Evolutionary conservation across 768 basidiomycete species (phyloP).

Genomic region (Naganishia randhawae): DNA sequence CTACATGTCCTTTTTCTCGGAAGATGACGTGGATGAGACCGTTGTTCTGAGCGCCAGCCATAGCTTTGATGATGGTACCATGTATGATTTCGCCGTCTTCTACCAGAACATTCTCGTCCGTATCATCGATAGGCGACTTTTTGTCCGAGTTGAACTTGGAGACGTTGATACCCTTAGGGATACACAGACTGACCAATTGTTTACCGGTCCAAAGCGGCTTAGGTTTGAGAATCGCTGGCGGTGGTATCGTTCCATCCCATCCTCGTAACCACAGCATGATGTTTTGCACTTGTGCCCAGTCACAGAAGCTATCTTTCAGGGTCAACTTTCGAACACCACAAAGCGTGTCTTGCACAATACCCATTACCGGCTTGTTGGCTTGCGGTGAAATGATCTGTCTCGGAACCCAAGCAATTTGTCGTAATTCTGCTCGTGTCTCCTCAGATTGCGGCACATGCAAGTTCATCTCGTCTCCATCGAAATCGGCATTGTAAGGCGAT

Average conservation of each 20-base stretch:
- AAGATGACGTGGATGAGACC: slow-evolving; percentile 95
- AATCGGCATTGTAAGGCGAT: slow-evolving; percentile 98
- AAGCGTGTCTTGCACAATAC: slow-evolving; percentile 97
- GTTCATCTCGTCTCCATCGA: slow-evolving; percentile 99
- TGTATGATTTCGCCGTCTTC: slow-evolving; percentile 95
- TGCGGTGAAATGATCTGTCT: slow-evolving; percentile 99
- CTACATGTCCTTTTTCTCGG: slow-evolving; percentile 93
- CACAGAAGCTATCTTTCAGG: slow-evolving; percentile 87
- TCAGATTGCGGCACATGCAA: slow-evolving; percentile 99
- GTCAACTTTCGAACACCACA: slow-evolving; percentile 98
- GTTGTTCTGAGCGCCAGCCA: slow-evolving; percentile 85
- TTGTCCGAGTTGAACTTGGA: slow-evolving; percentile 57
- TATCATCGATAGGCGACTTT: slow-evolving; percentile 78
- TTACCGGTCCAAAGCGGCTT: slow-evolving; percentile 98
- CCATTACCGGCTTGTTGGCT: slow-evolving; percentile 99
- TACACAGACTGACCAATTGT: slow-evolving; percentile 84
- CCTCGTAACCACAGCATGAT: slow-evolving; percentile 96
- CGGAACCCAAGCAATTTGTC: slow-evolving; percentile 97
- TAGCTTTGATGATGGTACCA: slow-evolving; percentile 96
- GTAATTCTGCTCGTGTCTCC: slow-evolving; percentile 95
- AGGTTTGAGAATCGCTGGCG: slow-evolving; percentile 90
- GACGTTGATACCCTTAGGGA: slow-evolving; percentile 89
- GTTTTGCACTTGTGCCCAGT: slow-evolving; percentile 94
- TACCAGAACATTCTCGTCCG: slow-evolving; percentile 87
- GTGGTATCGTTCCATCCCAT: slow-evolving; percentile 91